A percentile compares a stretch with the other conserved stretches of the same genome.
Conservation (phyloP, 148 eudicot genomes). For the Chenopodium quinoa region DNA sequence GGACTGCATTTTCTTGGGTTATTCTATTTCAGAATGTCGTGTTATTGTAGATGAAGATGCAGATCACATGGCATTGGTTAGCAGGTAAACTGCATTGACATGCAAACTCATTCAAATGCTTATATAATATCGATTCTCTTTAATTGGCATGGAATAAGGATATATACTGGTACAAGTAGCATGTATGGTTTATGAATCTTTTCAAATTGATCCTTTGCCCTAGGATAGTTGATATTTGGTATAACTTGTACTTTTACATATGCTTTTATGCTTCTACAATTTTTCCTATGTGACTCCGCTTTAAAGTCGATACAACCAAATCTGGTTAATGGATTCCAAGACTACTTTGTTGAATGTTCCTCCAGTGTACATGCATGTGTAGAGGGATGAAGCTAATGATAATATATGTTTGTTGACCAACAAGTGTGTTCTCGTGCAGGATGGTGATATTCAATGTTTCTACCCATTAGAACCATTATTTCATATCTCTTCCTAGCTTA, state of each 20-base stretch:
- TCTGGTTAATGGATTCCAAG: background rate
- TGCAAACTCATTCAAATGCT: background rate
- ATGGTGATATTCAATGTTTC: background rate
- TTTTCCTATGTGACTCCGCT: no score
- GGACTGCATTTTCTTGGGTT: background rate
- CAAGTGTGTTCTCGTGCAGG: background rate
- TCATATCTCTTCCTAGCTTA: background rate
- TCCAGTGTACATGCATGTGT: background rate
- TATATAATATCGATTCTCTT: background rate
- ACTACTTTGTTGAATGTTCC: background rate
- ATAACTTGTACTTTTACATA: background rate
- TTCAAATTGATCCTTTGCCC: background rate
- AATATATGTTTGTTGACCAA: background rate
- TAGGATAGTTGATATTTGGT: background rate
- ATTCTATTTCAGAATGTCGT: background rate
- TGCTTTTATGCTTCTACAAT: no score
- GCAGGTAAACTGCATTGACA: background rate
- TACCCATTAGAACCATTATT: background rate
- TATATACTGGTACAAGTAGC: background rate
- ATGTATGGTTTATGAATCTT: background rate
- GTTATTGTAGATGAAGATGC: background rate
- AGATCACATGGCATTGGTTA: background rate
- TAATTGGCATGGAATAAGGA: background rate
- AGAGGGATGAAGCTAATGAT: background rate
- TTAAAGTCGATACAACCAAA: no score